phyloP scores from a whole-genome alignment of 2,329 filamentous ascomycete genomes.

The Meredithiella fracta region DNA sequence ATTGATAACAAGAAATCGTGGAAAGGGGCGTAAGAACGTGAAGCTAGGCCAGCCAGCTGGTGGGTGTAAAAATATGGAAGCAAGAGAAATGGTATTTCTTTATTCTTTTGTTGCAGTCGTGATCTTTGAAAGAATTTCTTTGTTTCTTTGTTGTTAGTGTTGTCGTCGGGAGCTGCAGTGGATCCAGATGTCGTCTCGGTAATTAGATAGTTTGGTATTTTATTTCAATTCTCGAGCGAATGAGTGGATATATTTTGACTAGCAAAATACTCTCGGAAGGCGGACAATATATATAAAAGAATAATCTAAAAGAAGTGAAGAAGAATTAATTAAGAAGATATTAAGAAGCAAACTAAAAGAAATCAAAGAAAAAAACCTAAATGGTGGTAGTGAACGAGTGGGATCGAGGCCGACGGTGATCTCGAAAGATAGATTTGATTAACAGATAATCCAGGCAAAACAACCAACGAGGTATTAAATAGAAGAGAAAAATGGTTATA shows the following conservation, averaged over 20 bases:
- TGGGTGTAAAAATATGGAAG: background rate
- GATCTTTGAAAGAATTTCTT: background rate
- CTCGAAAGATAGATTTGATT: background rate
- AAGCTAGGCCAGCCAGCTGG: slow-evolving; percentile 12
- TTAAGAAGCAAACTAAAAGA: slow-evolving; percentile 2
- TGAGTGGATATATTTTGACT: background rate
- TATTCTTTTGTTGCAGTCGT: background rate
- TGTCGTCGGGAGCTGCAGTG: background rate
- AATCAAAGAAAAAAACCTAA: background rate
- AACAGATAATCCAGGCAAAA: background rate
- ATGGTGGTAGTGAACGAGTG: background rate
- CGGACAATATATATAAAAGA: background rate
- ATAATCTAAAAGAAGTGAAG: slow-evolving; percentile 2
- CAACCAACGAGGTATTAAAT: background rate
- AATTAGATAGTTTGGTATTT: background rate
- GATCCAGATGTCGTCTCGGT: background rate
- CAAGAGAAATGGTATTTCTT: background rate
- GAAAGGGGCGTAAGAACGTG: slow-evolving; percentile 14
- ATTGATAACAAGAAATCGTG: slow-evolving; percentile 15
- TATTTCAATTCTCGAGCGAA: background rate
- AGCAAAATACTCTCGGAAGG: background rate
- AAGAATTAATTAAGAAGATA: slow-evolving; percentile 1
- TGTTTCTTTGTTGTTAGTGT: background rate
- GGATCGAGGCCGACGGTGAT: background rate
- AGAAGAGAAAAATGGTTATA: background rate